phyloP scores from a whole-genome alignment of 148 eudicot species.

The Silene uniflora region DNA sequence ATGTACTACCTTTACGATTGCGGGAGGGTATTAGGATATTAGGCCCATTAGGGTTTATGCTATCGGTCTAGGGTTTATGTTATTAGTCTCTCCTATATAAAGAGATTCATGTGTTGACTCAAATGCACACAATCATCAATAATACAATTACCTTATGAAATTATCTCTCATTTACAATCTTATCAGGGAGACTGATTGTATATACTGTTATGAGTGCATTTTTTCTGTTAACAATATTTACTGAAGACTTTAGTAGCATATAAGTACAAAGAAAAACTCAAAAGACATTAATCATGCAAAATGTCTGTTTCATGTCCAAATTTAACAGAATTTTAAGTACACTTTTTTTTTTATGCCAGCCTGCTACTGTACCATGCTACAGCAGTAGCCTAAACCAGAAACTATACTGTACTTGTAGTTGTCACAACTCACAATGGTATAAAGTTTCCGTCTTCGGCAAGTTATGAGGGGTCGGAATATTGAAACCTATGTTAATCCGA shows the following conservation, averaged over 20 bases:
- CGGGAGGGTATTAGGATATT: no score
- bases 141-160: no score
- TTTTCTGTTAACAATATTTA: neutral
- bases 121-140: no score
- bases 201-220: neutral
- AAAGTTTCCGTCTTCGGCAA: neutral
- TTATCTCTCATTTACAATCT: no score
- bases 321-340: neutral
- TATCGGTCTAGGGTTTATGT: no score
- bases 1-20: no score
- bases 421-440: neutral
- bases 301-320: neutral
- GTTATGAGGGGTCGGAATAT: neutral
- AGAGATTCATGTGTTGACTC: no score
- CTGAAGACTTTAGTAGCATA: neutral
- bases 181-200: no score
- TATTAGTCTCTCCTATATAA: no score
- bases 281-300: neutral
- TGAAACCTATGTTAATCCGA: neutral
- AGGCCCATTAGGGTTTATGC: no score
- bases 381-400: neutral
- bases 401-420: neutral
- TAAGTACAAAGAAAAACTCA: neutral
- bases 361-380: neutral
- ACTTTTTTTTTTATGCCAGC: slow-evolving; percentile 2